phyloP scores from a whole-genome alignment of 192 early-diverging fungal species.

The Chytriomyces sp. region DNA sequence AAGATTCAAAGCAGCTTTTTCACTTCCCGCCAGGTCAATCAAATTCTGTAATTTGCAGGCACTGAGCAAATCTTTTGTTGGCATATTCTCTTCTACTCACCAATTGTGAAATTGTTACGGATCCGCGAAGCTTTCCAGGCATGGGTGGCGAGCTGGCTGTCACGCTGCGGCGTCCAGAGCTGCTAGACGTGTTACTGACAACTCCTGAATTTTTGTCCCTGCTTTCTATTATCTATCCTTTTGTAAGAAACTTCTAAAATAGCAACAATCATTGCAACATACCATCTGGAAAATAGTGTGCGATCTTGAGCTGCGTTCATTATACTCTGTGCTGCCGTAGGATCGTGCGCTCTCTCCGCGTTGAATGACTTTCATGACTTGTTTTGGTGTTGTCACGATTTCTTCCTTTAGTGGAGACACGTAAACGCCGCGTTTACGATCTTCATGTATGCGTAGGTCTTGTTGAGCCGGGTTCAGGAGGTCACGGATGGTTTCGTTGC shows the following conservation, averaged over 20 bases:
- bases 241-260: not conserved
- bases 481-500: slow-evolving; percentile 86
- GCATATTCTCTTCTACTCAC: slow-evolving; percentile 8
- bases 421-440: slow-evolving; percentile 70
- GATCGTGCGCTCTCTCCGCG: slow-evolving; percentile 79
- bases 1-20: slow-evolving; percentile 78
- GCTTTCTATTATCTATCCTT: slow-evolving; percentile 48
- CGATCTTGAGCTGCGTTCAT: slow-evolving; percentile 82
- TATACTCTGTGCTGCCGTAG: slow-evolving; percentile 86
- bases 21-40: slow-evolving; percentile 91
- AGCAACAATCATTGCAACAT: not conserved
- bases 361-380: slow-evolving; percentile 76
- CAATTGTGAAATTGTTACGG: slow-evolving; percentile 37
- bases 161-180: not conserved
- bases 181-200: slow-evolving; percentile 15
- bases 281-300: slow-evolving; percentile 93
- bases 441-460: slow-evolving; percentile 82
- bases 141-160: not conserved
- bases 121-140: slow-evolving; percentile 28
- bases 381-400: slow-evolving; percentile 67
- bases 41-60: slow-evolving; percentile 58
- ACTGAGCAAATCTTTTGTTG: not conserved
- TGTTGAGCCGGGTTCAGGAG: slow-evolving; percentile 75
- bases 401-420: slow-evolving; percentile 73
- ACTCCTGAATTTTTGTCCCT: slow-evolving; percentile 44